Conservation (phyloP, 148 eudicot species). For the Rhododendron griersonianum region DNA sequence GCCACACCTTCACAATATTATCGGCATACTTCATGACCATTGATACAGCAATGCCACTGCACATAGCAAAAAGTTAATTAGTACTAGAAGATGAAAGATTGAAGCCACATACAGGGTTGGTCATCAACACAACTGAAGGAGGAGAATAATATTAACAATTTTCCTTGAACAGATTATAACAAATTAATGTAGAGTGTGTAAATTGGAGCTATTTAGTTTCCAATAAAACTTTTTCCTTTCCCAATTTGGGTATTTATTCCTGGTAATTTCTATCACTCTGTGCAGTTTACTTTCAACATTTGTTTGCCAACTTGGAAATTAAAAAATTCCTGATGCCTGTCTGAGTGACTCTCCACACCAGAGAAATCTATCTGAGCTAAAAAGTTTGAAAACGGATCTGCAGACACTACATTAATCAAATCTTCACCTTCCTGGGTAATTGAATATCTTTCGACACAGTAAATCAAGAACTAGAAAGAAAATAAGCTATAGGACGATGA, state of each 20-base stretch:
- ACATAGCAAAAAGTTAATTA: constrained; percentile 9
- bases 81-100: not conserved
- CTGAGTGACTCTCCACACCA: not conserved
- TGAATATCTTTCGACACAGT: not conserved
- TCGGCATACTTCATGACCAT: constrained; percentile 99
- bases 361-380: not conserved
- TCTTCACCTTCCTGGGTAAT: not conserved
- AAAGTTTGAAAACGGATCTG: not conserved
- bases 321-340: not conserved
- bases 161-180: not conserved
- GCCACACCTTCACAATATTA: constrained; percentile 91
- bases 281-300: not conserved
- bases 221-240: not conserved
- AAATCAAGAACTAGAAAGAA: not conserved
- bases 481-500: not conserved
- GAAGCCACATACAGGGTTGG: not conserved
- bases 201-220: not conserved
- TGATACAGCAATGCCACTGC: constrained; percentile 97
- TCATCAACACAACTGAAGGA: not conserved
- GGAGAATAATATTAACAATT: not conserved
- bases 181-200: not conserved
- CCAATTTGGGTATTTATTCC: not conserved
- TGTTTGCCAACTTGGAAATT: not conserved
- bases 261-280: not conserved
- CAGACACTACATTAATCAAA: not conserved